phyloP scores from a whole-genome alignment of 192 early-diverging fungal genomes.

The Mortierella alpina region DNA sequence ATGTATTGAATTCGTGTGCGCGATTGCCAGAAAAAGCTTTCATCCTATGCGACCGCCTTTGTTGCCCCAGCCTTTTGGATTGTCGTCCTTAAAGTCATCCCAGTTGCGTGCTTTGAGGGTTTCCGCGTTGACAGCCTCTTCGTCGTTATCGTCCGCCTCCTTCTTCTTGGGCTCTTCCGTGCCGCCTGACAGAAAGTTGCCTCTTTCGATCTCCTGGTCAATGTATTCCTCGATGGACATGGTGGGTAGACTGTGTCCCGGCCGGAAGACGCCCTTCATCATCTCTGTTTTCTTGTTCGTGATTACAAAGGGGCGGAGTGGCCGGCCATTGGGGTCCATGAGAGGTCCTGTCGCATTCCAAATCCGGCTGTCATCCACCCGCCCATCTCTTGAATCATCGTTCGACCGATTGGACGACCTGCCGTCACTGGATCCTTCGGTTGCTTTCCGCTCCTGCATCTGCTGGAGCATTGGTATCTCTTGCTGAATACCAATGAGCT shows the following conservation, averaged over 20 bases:
- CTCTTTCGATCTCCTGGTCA: conserved; percentile 84
- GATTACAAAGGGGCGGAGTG: conserved; percentile 90
- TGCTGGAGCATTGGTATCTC: conserved; percentile 84
- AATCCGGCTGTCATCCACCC: conserved; percentile 16
- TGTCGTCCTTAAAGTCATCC: conserved; percentile 92
- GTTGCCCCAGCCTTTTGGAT: conserved; percentile 80
- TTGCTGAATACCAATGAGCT: conserved; percentile 74
- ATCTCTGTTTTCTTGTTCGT: conserved; percentile 80
- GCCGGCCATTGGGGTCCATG: conserved; percentile 62
- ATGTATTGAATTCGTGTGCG: background rate
- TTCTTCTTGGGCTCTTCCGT: conserved; percentile 79
- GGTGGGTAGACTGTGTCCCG: conserved; percentile 89
- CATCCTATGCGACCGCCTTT: conserved; percentile 37
- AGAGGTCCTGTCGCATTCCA: conserved; percentile 61
- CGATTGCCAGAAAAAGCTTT: background rate
- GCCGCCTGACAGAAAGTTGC: conserved; percentile 90
- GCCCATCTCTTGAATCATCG: conserved; percentile 42
- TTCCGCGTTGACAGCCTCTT: conserved; percentile 84
- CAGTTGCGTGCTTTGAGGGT: conserved; percentile 85
- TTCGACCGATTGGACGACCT: conserved; percentile 16
- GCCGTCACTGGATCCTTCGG: conserved; percentile 23
- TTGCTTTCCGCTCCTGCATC: conserved; percentile 70
- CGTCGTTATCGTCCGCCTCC: conserved; percentile 82
- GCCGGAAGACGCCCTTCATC: conserved; percentile 84
- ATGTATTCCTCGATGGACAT: conserved; percentile 98